Evolutionary conservation across 805 yeast species (phyloP).

Genomic region (Hanseniaspora jakobsenii): DNA sequence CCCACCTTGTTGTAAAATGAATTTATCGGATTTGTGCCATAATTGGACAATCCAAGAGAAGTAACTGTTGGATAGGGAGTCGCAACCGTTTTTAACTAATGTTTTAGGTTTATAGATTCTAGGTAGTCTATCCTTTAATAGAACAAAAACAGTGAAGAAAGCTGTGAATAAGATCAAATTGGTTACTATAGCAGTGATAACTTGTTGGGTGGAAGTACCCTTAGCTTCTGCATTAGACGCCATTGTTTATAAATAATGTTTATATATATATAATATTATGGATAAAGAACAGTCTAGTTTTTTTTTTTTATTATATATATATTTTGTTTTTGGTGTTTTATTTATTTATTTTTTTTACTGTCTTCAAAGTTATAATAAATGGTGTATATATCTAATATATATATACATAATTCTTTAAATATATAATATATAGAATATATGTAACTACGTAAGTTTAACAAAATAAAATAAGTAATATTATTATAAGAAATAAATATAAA

Average conservation of each 20-base stretch:
- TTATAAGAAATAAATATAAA: too few relatives aligned
- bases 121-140: slow-evolving; percentile 48
- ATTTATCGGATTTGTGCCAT: slow-evolving; percentile 54
- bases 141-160: slow-evolving; percentile 50
- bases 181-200: slow-evolving; percentile 55
- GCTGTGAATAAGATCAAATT: slow-evolving; percentile 55
- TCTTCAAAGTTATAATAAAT: too few relatives aligned
- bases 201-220: slow-evolving; percentile 57
- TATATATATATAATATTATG: neutral
- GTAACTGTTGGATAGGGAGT: slow-evolving; percentile 58
- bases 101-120: slow-evolving; percentile 80
- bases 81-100: slow-evolving; percentile 53
- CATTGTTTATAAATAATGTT: too few relatives aligned
- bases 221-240: slow-evolving; percentile 10
- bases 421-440: too few relatives aligned
- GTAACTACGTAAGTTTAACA: too few relatives aligned
- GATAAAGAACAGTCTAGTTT: neutral
- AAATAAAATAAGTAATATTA: too few relatives aligned
- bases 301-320: too few relatives aligned
- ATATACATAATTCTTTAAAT: too few relatives aligned
- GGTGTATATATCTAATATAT: too few relatives aligned
- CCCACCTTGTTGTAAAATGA: slow-evolving; percentile 76
- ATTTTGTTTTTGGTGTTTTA: too few relatives aligned
- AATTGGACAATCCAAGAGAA: slow-evolving; percentile 59
- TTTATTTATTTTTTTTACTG: too few relatives aligned